phyloP scores from a whole-genome alignment of 2,329 filamentous ascomycete species.

The Hypoxylon rubiginosum region DNA sequence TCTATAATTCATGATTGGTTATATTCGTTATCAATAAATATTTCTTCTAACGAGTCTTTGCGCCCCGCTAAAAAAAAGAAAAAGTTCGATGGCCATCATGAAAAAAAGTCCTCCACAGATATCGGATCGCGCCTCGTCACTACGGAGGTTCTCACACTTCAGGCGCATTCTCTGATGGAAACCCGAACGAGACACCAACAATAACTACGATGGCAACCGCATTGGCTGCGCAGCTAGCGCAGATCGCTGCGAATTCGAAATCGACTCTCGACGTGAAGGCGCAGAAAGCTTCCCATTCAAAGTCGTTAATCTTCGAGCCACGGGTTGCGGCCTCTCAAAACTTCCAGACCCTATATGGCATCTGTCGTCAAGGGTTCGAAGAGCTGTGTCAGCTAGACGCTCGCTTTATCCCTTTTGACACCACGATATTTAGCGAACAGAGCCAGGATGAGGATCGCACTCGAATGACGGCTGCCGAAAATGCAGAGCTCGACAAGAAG shows the following conservation, averaged over 20 bases:
- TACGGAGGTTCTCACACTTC: slow-evolving; percentile 15
- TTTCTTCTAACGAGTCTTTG: slow-evolving; percentile 41
- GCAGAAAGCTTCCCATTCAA: slow-evolving; percentile 90
- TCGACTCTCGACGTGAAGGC: slow-evolving; percentile 93
- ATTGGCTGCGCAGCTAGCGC: slow-evolving; percentile 92
- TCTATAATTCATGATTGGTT: slow-evolving; percentile 40
- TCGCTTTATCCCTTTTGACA: slow-evolving; percentile 80
- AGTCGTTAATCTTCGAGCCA: slow-evolving; percentile 94
- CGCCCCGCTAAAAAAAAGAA: slow-evolving; percentile 45
- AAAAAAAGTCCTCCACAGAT: slow-evolving; percentile 22
- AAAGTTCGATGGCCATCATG: slow-evolving; percentile 34
- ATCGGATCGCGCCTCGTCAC: slow-evolving; percentile 9
- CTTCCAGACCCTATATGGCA: slow-evolving; percentile 87
- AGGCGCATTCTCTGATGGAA: slow-evolving; percentile 38
- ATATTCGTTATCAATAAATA: slow-evolving; percentile 42
- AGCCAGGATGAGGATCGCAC: slow-evolving; percentile 90
- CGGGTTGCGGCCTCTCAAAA: slow-evolving; percentile 87
- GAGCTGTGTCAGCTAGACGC: slow-evolving; percentile 90
- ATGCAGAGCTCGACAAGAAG: slow-evolving; percentile 81
- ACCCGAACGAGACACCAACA: not conserved
- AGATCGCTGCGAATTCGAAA: slow-evolving; percentile 90
- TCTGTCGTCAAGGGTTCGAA: slow-evolving; percentile 90
- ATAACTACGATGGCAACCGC: slow-evolving; percentile 77
- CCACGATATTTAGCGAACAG: slow-evolving; percentile 91
- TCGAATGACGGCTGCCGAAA: slow-evolving; percentile 85